A percentile compares a stretch with the other conserved stretches of the same genome.
Evolutionary conservation across 495 filamentous ascomycete species (phyloP).

Genomic region (Penicillium fimorum): DNA sequence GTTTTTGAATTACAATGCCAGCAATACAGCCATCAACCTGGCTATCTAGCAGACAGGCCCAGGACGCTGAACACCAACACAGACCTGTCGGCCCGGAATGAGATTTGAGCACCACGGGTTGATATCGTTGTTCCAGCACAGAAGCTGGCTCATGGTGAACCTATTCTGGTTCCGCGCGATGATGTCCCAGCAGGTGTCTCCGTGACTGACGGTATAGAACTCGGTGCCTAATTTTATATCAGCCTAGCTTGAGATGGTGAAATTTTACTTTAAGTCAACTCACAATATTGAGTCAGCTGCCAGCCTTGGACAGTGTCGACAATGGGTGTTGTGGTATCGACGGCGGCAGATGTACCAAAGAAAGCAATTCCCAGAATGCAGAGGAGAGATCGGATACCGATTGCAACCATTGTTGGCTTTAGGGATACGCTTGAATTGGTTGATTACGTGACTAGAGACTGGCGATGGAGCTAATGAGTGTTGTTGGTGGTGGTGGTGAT

Average conservation of each 20-base stretch:
- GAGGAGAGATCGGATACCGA: slow-evolving; percentile 7
- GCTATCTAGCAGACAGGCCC: slow-evolving; percentile 14
- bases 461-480: background rate
- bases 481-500: background rate
- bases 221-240: slow-evolving; percentile 16
- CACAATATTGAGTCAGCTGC: slow-evolving; percentile 14
- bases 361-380: slow-evolving; percentile 18
- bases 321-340: background rate
- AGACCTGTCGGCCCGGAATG: slow-evolving; percentile 25
- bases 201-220: slow-evolving; percentile 18
- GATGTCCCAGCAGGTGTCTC: slow-evolving; percentile 33
- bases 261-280: background rate
- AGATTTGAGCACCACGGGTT: slow-evolving; percentile 28
- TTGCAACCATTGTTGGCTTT: slow-evolving; percentile 15
- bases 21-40: background rate
- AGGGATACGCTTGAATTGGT: background rate
- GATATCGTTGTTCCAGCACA: slow-evolving; percentile 33
- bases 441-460: background rate
- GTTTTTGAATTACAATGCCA: background rate
- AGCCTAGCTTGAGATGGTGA: background rate
- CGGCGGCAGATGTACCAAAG: slow-evolving; percentile 12
- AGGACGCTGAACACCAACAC: slow-evolving; percentile 17
- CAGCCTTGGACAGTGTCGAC: background rate
- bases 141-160: slow-evolving; percentile 25
- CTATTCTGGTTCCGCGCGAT: slow-evolving; percentile 14